phyloP scores from a whole-genome alignment of 306 rosid genomes.

The Adenanthera pavonina region DNA sequence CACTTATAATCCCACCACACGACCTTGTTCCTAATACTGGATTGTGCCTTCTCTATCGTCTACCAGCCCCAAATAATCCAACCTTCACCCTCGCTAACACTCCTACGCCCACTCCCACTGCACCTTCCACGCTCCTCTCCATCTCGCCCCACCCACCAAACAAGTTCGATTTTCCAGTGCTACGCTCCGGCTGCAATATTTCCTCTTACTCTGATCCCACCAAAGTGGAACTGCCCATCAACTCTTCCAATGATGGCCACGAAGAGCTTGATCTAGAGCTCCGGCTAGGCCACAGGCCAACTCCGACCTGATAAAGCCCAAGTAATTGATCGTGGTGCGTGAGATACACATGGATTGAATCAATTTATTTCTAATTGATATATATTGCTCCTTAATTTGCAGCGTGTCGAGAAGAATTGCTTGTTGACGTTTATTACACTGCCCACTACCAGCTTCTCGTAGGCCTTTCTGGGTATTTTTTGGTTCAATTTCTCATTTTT shows the following conservation, averaged over 20 bases:
- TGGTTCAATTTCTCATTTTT: neutral
- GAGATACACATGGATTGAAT: neutral
- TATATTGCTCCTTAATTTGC: conserved; percentile 27
- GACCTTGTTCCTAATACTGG: conserved; percentile 63
- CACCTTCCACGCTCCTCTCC: conserved; percentile 70
- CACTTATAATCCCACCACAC: conserved; percentile 63
- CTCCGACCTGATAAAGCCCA: conserved; percentile 44
- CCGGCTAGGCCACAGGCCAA: conserved; percentile 73
- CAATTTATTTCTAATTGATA: neutral
- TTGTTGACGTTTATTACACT: conserved; percentile 39
- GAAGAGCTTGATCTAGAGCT: conserved; percentile 96
- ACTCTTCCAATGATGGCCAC: conserved; percentile 36
- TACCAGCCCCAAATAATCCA: conserved; percentile 62
- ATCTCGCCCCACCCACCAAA: conserved; percentile 51
- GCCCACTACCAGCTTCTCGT: conserved; percentile 28
- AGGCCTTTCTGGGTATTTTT: conserved; percentile 18
- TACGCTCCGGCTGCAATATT: neutral
- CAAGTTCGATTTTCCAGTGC: conserved; percentile 41
- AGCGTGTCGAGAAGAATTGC: conserved; percentile 27
- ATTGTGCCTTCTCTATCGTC: conserved; percentile 70
- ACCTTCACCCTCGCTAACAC: conserved; percentile 11
- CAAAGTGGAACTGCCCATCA: conserved; percentile 42
- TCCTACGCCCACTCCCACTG: conserved; percentile 4
- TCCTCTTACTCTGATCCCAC: conserved; percentile 29
- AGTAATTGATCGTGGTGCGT: neutral